Conservation (phyloP, 352 stramenopile species). For the Globisporangium splendens region DNA sequence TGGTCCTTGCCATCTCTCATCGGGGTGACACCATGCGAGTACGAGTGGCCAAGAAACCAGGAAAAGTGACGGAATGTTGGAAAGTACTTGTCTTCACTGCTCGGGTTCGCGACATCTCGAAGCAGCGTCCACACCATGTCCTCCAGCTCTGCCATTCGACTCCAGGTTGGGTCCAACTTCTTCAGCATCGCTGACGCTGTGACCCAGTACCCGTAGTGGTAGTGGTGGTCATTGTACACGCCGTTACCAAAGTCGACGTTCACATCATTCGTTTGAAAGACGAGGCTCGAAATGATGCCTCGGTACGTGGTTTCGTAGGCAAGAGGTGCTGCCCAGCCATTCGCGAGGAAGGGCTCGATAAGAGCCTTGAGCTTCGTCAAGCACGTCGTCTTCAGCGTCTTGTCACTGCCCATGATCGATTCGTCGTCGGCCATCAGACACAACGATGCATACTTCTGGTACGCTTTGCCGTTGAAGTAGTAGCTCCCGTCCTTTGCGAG, state of each 20-base stretch:
- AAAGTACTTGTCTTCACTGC: slow-evolving; percentile 43
- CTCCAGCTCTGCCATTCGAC: slow-evolving; percentile 48
- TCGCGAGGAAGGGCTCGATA: slow-evolving; percentile 57
- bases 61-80: slow-evolving; percentile 74
- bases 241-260: slow-evolving; percentile 74
- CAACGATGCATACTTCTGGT: slow-evolving; percentile 78
- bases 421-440: slow-evolving; percentile 63
- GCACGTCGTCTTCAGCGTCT: slow-evolving; percentile 36
- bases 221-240: slow-evolving; percentile 87
- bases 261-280: slow-evolving; percentile 42
- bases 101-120: slow-evolving; percentile 73
- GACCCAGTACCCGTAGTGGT: slow-evolving; percentile 80
- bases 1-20: slow-evolving; percentile 68
- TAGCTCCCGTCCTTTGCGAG: slow-evolving; percentile 41
- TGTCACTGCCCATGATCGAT: slow-evolving; percentile 44
- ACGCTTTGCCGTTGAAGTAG: slow-evolving; percentile 78
- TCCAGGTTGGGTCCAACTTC: slow-evolving; percentile 61
- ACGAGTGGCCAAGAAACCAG: slow-evolving; percentile 75
- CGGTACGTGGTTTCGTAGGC: slow-evolving; percentile 69
- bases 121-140: slow-evolving; percentile 60
- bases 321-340: slow-evolving; percentile 40
- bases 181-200: slow-evolving; percentile 59
- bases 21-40: slow-evolving; percentile 60
- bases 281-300: slow-evolving; percentile 42
- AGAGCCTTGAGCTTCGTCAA: slow-evolving; percentile 55